Evolutionary conservation across 208 protist species (phyloP).

Genomic region (Naegleria fowleri): DNA sequence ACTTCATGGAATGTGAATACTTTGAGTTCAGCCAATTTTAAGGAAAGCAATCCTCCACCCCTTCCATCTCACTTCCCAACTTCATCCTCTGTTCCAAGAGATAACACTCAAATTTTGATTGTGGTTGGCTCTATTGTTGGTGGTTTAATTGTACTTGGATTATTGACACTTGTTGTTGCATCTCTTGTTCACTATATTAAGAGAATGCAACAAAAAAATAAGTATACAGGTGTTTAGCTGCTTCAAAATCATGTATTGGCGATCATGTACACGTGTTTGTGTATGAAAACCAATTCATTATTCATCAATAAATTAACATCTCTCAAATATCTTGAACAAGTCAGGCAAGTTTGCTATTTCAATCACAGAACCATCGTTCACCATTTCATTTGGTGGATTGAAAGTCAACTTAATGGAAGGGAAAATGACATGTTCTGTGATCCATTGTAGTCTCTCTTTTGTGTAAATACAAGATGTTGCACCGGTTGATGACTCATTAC

Average conservation of each 20-base stretch:
- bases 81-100: too few species aligned
- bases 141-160: neutral
- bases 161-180: neutral
- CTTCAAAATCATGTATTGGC: neutral
- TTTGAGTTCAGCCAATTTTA: too few species aligned
- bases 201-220: neutral
- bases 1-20: too few species aligned
- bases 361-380: neutral
- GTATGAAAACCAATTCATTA: neutral
- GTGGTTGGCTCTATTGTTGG: neutral
- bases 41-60: too few species aligned
- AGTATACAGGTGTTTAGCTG: neutral
- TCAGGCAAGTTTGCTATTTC: neutral
- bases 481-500: neutral
- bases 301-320: conserved; percentile 2
- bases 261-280: neutral
- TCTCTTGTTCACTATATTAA: neutral
- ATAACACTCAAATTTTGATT: too few species aligned
- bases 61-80: too few species aligned
- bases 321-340: conserved; percentile 21
- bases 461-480: neutral
- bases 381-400: neutral
- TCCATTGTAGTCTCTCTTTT: neutral
- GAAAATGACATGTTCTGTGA: conserved; percentile 14
- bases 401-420: neutral